phyloP scores from a whole-genome alignment of 2,329 filamentous ascomycete genomes.

The Aspergillus costaricaensis region DNA sequence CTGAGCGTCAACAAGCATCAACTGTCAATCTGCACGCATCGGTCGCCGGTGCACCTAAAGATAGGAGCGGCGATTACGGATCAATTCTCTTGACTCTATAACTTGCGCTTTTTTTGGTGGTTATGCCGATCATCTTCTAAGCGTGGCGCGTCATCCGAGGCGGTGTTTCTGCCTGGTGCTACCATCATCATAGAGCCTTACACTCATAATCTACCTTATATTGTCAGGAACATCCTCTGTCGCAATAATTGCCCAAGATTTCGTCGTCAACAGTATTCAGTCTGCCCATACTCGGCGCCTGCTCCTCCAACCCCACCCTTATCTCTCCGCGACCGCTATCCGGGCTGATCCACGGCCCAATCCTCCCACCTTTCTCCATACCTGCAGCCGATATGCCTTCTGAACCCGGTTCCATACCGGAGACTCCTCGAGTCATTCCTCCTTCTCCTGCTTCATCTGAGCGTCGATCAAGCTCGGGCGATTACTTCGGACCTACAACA shows the following conservation, averaged over 20 bases:
- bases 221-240: constrained; percentile 4
- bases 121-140: constrained; percentile 15
- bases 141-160: constrained; percentile 18
- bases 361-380: constrained; percentile 54
- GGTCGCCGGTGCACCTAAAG: neutral
- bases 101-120: neutral
- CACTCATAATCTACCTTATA: constrained; percentile 10
- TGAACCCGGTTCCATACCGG: constrained; percentile 62
- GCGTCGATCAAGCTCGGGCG: constrained; percentile 47
- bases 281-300: constrained; percentile 24
- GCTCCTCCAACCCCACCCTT: constrained; percentile 24
- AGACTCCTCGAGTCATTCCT: constrained; percentile 83
- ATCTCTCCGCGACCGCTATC: constrained; percentile 25
- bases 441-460: constrained; percentile 73
- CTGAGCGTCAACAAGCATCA: neutral
- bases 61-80: neutral
- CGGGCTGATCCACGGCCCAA: constrained; percentile 29
- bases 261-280: constrained; percentile 26
- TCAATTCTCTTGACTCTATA: neutral
- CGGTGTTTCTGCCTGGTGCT: constrained; percentile 17
- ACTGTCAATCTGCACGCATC: neutral
- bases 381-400: constrained; percentile 44
- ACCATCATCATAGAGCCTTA: constrained; percentile 6
- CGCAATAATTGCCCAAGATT: constrained; percentile 38
- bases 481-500: constrained; percentile 74